Percentiles rank a stretch among this genome's conserved stretches.
These are phyloP conservation scores for Melaleuca quinquenervia DNA, from an alignment of 345 rosid genomes.

Conservation along the genomic window DNA sequence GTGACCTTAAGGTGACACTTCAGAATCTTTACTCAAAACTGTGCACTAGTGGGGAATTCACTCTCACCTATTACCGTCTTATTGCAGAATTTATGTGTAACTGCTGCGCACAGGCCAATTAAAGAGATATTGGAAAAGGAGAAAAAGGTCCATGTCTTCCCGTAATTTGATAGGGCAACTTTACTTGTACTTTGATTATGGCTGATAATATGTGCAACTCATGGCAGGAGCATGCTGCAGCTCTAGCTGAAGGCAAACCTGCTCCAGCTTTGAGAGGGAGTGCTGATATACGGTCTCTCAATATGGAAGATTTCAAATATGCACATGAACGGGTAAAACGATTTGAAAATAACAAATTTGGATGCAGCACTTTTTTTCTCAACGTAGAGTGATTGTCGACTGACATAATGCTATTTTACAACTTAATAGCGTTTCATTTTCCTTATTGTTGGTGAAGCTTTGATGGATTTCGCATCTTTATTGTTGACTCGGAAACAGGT, in stretches of 20 bases:
- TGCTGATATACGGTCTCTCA: slow-evolving; percentile 60
- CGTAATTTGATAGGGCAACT: neutral
- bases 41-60: neutral
- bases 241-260: slow-evolving; percentile 62
- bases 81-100: slow-evolving; percentile 66
- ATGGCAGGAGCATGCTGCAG: slow-evolving; percentile 61
- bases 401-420: neutral
- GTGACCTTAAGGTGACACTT: slow-evolving; percentile 67
- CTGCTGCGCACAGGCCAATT: slow-evolving; percentile 89
- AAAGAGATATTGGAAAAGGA: slow-evolving; percentile 79
- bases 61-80: neutral
- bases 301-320: slow-evolving; percentile 69
- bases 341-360: neutral
- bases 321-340: slow-evolving; percentile 69
- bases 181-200: neutral
- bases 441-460: neutral
- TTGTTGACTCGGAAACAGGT: slow-evolving; percentile 30
- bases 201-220: neutral
- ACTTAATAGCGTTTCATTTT: neutral
- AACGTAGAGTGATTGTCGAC: neutral
- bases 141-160: slow-evolving; percentile 36
- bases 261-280: slow-evolving; percentile 65
- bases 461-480: neutral
- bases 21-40: neutral
- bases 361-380: neutral